A percentile compares a stretch with the other conserved stretches of the same genome.
phyloP scores from a whole-genome alignment of 768 basidiomycete species.

The Trametes coccinea region DNA sequence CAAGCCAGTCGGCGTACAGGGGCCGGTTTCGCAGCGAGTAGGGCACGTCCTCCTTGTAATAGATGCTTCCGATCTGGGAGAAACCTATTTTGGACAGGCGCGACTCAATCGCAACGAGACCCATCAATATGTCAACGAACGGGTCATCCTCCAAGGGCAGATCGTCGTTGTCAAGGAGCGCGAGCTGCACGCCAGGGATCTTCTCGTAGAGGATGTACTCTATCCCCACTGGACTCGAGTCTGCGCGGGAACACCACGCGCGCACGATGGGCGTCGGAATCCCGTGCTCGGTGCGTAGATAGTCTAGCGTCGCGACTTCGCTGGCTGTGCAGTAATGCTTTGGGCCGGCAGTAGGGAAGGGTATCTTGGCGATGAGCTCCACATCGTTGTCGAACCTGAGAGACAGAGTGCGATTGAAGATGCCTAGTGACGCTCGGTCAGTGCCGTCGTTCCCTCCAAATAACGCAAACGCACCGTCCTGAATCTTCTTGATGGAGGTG shows the following conservation, averaged over 20 bases:
- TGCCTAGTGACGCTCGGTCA: slow-evolving; percentile 28
- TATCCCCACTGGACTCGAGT: slow-evolving; percentile 41
- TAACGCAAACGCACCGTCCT: not conserved
- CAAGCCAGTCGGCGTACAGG: slow-evolving; percentile 7
- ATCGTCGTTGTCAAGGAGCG: slow-evolving; percentile 3
- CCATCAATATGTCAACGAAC: not conserved
- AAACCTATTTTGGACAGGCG: slow-evolving; percentile 5
- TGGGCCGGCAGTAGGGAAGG: slow-evolving; percentile 41
- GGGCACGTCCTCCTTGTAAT: slow-evolving; percentile 24
- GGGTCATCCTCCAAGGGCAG: slow-evolving; percentile 1
- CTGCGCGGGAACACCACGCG: slow-evolving; percentile 35
- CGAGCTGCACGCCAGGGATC: slow-evolving; percentile 14
- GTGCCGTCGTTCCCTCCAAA: not conserved
- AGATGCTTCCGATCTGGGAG: slow-evolving; percentile 23
- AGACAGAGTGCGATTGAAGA: slow-evolving; percentile 42
- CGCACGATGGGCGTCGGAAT: slow-evolving; percentile 46
- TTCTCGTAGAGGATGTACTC: slow-evolving; percentile 52
- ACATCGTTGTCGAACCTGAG: slow-evolving; percentile 39
- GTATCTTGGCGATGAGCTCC: slow-evolving; percentile 44
- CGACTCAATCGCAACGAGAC: not conserved
- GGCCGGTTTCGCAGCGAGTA: slow-evolving; percentile 14
- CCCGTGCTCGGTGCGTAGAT: slow-evolving; percentile 39
- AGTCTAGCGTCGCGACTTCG: slow-evolving; percentile 48
- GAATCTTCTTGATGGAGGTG: slow-evolving; percentile 6
- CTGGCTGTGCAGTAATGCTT: slow-evolving; percentile 43